Conservation (phyloP, 2,329 filamentous ascomycete genomes). For the Plenodomus biglobosus region DNA sequence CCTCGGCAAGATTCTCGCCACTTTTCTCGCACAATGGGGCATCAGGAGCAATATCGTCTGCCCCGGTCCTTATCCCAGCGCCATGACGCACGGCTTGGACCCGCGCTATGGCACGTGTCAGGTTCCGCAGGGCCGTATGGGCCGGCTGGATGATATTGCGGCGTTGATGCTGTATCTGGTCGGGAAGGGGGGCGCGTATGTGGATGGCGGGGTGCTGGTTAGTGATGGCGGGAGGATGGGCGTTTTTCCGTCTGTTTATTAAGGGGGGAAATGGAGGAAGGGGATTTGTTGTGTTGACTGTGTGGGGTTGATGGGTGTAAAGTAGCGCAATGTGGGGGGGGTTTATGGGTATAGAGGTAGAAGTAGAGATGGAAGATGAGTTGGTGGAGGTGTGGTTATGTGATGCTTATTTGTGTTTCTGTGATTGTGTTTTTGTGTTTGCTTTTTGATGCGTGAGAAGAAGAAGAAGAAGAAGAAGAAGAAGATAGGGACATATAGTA, state of each 20-base stretch:
- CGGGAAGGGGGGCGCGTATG: conserved; percentile 54
- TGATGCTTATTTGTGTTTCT: no score
- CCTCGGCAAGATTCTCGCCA: conserved; percentile 49
- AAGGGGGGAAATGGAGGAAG: no score
- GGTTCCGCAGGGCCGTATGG: conserved; percentile 47
- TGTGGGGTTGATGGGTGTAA: no score
- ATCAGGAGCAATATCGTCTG: conserved; percentile 52
- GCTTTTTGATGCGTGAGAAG: no score
- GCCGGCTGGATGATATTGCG: conserved; percentile 51
- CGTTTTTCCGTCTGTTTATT: conserved; percentile 42
- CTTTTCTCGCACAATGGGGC: conserved; percentile 48
- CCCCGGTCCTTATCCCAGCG: conserved; percentile 49
- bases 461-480: no score
- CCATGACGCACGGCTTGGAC: conserved; percentile 44
- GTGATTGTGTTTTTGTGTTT: no score
- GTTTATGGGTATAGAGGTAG: no score
- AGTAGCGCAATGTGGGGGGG: no score
- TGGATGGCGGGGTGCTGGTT: conserved; percentile 56
- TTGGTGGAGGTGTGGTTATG: no score
- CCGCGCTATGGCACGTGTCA: conserved; percentile 37
- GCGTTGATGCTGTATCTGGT: conserved; percentile 56
- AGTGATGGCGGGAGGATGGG: conserved; percentile 50
- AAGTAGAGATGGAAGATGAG: no score
- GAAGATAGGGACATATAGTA: no score
- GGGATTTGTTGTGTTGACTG: no score